Evolutionary conservation across 257 asterid species (phyloP).

Genomic region (Catharanthus roseus): DNA sequence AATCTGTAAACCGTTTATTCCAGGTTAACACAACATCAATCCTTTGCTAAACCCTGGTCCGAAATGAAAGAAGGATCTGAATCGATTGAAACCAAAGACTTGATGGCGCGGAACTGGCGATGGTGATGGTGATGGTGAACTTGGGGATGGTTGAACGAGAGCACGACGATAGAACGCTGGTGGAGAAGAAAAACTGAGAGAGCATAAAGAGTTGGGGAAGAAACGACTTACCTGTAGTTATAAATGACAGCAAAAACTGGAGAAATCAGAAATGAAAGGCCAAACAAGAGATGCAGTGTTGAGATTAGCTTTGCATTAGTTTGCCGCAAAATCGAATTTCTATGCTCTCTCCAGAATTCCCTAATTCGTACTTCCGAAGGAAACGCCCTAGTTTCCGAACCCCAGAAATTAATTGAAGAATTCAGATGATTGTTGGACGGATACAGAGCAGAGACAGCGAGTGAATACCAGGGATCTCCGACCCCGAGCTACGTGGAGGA

Average conservation of each 20-base stretch:
- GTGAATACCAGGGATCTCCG: neutral
- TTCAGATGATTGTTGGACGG: neutral
- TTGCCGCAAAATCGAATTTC: neutral
- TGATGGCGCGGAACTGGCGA: neutral
- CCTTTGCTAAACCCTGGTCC: neutral
- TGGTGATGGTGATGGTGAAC: neutral
- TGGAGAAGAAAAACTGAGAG: neutral
- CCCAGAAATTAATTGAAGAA: neutral
- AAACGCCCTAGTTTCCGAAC: neutral
- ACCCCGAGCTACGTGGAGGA: neutral
- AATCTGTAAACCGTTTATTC: neutral
- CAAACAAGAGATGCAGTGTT: neutral
- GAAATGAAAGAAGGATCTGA: neutral
- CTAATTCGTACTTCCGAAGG: neutral
- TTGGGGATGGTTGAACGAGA: neutral
- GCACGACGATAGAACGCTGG: neutral
- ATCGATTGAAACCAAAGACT: neutral
- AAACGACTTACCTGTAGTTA: neutral
- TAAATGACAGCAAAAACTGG: neutral
- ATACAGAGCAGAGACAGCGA: too few species aligned
- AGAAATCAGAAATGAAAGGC: constrained; percentile 1
- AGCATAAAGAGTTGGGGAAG: neutral
- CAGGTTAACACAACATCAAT: neutral
- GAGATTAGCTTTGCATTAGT: neutral
- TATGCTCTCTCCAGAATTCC: neutral